Evolutionary conservation across 2,329 filamentous ascomycete genomes (phyloP).

Genomic region (Colletotrichum cuscutae): DNA sequence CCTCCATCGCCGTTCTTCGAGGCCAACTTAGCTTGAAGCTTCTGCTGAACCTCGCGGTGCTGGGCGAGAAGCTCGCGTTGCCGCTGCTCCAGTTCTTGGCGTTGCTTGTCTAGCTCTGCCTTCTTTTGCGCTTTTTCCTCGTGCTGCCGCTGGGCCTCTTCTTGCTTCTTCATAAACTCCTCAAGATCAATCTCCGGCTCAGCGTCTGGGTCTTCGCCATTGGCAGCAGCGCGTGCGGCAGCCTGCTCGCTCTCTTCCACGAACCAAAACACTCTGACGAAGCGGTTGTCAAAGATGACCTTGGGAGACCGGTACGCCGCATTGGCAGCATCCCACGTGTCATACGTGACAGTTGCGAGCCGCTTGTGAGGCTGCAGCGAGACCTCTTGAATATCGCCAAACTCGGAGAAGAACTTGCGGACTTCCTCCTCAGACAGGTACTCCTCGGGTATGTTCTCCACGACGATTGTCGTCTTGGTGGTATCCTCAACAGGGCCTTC

Average conservation of each 20-base stretch:
- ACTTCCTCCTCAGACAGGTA: slow-evolving; percentile 74
- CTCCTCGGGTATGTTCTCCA: slow-evolving; percentile 82
- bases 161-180: slow-evolving; percentile 75
- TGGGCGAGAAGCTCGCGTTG: slow-evolving; percentile 70
- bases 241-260: slow-evolving; percentile 59
- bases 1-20: slow-evolving; percentile 50
- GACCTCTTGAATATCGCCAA: slow-evolving; percentile 73
- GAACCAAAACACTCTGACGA: slow-evolving; percentile 86
- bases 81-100: slow-evolving; percentile 72
- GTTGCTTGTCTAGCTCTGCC: slow-evolving; percentile 70
- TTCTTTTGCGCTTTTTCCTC: slow-evolving; percentile 73
- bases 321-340: slow-evolving; percentile 72
- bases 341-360: slow-evolving; percentile 76
- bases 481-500: slow-evolving; percentile 71
- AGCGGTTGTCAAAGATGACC: slow-evolving; percentile 85
- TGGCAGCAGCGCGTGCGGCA: slow-evolving; percentile 39
- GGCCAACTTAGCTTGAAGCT: slow-evolving; percentile 71
- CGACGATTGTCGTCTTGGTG: slow-evolving; percentile 74
- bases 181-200: slow-evolving; percentile 74
- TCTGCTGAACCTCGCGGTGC: slow-evolving; percentile 73
- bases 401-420: slow-evolving; percentile 76
- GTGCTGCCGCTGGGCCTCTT: slow-evolving; percentile 75
- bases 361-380: slow-evolving; percentile 74
- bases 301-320: slow-evolving; percentile 81
- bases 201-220: slow-evolving; percentile 25